Evolutionary conservation across 306 rosid species (phyloP).

Genomic region (Cucurbita ficifolia): DNA sequence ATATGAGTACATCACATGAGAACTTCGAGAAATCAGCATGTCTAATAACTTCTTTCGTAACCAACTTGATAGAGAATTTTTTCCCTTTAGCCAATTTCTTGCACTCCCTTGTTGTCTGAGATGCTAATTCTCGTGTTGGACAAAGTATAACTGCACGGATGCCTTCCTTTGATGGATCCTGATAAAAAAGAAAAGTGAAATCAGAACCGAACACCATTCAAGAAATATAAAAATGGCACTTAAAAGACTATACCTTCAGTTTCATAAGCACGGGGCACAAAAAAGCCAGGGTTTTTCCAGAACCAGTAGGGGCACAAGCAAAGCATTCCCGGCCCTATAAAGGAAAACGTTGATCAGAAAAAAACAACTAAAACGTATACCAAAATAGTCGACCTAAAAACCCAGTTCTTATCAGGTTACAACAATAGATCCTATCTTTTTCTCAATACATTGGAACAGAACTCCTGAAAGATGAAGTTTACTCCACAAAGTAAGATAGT

Average conservation of each 20-base stretch:
- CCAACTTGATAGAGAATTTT: conserved; percentile 44
- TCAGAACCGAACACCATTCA: conserved; percentile 13
- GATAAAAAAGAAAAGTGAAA: background rate
- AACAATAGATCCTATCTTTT: background rate
- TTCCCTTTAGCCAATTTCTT: conserved; percentile 62
- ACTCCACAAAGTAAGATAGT: conserved; percentile 3
- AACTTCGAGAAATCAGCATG: conserved; percentile 54
- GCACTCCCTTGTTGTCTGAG: conserved; percentile 83
- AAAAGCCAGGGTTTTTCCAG: conserved; percentile 91
- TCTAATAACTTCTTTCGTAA: conserved; percentile 49
- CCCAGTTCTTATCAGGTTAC: background rate
- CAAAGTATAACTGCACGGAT: conserved; percentile 75
- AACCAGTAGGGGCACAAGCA: conserved; percentile 98
- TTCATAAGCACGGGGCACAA: conserved; percentile 85
- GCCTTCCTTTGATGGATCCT: conserved; percentile 47
- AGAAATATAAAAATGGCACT: background rate
- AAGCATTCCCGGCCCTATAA: conserved; percentile 79
- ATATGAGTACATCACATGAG: conserved; percentile 68
- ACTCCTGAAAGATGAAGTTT: background rate
- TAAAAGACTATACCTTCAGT: conserved; percentile 48
- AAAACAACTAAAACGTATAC: background rate
- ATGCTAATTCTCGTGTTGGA: conserved; percentile 78
- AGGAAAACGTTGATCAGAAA: background rate
- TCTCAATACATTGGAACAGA: background rate
- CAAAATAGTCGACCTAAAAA: background rate